Conservation (phyloP, 495 filamentous ascomycete species). For the Penicillium riverlandense region DNA sequence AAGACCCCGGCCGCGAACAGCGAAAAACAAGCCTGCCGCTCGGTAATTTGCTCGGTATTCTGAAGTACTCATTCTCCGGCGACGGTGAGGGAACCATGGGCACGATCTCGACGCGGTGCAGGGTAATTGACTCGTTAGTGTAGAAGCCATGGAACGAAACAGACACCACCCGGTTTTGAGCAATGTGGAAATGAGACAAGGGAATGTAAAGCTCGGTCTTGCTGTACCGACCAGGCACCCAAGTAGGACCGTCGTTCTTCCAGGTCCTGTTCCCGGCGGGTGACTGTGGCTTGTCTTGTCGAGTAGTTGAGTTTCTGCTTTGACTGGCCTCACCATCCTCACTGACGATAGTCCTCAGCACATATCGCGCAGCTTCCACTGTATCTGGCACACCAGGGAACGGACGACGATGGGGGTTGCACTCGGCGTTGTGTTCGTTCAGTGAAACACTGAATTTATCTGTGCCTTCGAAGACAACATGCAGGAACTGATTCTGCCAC, state of each 20-base stretch:
- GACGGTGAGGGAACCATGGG: slow-evolving; percentile 35
- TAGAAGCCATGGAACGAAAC: slow-evolving; percentile 67
- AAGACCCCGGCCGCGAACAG: slow-evolving; percentile 65
- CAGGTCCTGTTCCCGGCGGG: slow-evolving; percentile 15
- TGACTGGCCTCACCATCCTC: background rate
- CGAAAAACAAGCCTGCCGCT: slow-evolving; percentile 55
- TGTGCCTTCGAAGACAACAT: slow-evolving; percentile 61
- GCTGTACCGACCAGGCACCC: slow-evolving; percentile 1
- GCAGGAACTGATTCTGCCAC: slow-evolving; percentile 53
- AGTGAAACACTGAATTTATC: slow-evolving; percentile 62
- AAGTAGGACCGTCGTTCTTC: background rate
- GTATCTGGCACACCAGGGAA: slow-evolving; percentile 71
- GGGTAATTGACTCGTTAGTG: slow-evolving; percentile 38
- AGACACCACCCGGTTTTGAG: slow-evolving; percentile 52
- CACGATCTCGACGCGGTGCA: slow-evolving; percentile 62
- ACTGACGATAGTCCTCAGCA: slow-evolving; percentile 7
- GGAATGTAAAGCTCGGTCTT: slow-evolving; percentile 63
- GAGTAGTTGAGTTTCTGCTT: too few species aligned
- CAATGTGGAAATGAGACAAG: slow-evolving; percentile 63
- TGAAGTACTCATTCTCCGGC: slow-evolving; percentile 23
- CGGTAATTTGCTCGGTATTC: slow-evolving; percentile 53
- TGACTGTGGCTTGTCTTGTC: background rate
- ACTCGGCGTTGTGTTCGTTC: slow-evolving; percentile 64
- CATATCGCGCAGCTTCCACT: slow-evolving; percentile 60
- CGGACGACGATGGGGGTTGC: slow-evolving; percentile 51